Conservation (phyloP, 768 basidiomycete species). For the Ramaria rubella region DNA sequence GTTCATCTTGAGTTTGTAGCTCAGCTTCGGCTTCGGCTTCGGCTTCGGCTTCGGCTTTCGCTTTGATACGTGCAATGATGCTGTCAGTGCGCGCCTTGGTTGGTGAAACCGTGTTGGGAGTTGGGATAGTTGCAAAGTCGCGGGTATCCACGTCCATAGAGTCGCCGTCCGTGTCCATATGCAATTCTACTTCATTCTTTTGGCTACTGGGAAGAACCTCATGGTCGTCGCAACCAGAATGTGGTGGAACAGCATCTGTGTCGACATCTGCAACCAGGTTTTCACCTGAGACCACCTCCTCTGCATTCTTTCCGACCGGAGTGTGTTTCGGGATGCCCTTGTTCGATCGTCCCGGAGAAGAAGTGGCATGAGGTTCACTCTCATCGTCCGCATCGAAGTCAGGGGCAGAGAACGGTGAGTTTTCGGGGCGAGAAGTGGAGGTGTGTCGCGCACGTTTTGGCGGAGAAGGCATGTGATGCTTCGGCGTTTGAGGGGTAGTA, state of each 20-base stretch:
- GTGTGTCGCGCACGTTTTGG: not conserved
- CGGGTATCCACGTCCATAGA: not conserved
- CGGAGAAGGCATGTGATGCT: not conserved
- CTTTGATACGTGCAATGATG: slow-evolving; percentile 7
- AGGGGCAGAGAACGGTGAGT: not conserved
- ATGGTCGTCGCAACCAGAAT: too few species aligned
- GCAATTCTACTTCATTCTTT: not conserved
- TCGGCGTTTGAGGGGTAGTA: not conserved
- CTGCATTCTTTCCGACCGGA: not conserved
- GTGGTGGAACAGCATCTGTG: not conserved
- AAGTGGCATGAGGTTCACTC: not conserved
- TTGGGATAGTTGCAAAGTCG: not conserved
- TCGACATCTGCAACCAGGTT: not conserved
- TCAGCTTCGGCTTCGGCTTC: slow-evolving; percentile 1
- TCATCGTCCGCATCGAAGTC: not conserved
- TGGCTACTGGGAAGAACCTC: slow-evolving; percentile 9
- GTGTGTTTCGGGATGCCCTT: not conserved
- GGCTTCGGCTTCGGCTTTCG: slow-evolving; percentile 3
- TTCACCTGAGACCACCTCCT: not conserved
- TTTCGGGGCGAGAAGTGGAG: not conserved
- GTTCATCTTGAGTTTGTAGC: not conserved
- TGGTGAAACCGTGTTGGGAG: not conserved
- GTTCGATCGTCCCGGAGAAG: not conserved
- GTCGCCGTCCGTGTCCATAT: not conserved
- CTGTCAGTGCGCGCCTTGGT: not conserved